A percentile compares a stretch with the other conserved stretches of the same genome.
Evolutionary conservation across 2,329 filamentous ascomycete species (phyloP).

Genomic region (Exophiala sideris): DNA sequence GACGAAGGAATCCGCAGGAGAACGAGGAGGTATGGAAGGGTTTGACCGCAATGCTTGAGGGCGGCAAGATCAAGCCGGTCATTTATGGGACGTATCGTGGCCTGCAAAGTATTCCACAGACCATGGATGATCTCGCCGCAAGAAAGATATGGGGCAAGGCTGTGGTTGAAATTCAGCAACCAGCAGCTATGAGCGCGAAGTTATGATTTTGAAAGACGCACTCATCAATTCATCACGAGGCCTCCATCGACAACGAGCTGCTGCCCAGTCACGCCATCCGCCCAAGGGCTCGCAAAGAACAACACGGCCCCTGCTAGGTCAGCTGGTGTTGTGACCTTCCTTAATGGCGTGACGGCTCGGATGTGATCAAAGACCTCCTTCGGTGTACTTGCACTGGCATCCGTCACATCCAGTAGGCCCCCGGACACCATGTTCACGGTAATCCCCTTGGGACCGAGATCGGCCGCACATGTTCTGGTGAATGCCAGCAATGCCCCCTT

Average conservation of each 20-base stretch:
- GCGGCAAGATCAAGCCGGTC: conserved; percentile 49
- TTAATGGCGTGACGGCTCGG: conserved; percentile 22
- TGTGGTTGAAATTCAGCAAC: conserved; percentile 44
- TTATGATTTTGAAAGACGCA: conserved; percentile 6
- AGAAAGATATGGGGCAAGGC: conserved; percentile 57
- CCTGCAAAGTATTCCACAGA: conserved; percentile 48
- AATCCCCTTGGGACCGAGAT: conserved; percentile 22
- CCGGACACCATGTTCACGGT: conserved; percentile 25
- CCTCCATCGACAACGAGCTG: conserved; percentile 26
- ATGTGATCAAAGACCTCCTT: conserved; percentile 24
- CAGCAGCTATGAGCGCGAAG: conserved; percentile 13
- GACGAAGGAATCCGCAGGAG: conserved; percentile 48
- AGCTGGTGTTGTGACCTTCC: conserved; percentile 22
- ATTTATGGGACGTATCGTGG: conserved; percentile 52
- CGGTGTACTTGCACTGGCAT: conserved; percentile 22
- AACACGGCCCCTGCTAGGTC: conserved; percentile 25
- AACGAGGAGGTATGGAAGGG: conserved; percentile 51
- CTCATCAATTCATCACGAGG: conserved; percentile 21
- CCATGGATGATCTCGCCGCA: conserved; percentile 50
- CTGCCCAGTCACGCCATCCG: conserved; percentile 20
- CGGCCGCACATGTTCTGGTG: conserved; percentile 24
- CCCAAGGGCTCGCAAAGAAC: conserved; percentile 25
- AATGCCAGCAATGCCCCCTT: conserved; percentile 24
- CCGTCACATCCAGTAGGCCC: conserved; percentile 21
- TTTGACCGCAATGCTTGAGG: conserved; percentile 48